Evolutionary conservation across 306 rosid species (phyloP), one percentile per base, ranked within the genome.

Genomic region (Carpinus fangiana): DNA sequence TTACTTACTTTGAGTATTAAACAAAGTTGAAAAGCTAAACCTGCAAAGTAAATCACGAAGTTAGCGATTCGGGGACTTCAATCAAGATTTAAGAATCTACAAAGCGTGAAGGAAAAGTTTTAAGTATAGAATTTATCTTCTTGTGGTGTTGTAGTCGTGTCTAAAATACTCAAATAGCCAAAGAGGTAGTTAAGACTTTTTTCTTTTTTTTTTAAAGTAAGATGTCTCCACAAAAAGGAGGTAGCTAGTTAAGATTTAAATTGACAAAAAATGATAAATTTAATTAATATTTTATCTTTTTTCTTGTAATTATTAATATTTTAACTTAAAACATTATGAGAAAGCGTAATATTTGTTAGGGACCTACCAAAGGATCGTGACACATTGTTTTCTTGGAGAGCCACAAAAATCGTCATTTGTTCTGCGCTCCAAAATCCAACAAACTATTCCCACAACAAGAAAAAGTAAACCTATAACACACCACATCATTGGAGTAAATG

Each of bases 361-460:
- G 68, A 56, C 91, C 78, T 77, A 92, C 98, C 98, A 95, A 34
- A 91, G 81, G 53, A 84, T 52, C 9, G 98, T 95, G 69, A 87
- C 78, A 13, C 87, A 5, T 85, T 95, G 98, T 85, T 64, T 87
- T 77, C 72, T 92, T 8, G 98, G 98, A 84, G 96, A 96, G 60
- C 98, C 98, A 8, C 97, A 88, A 57, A 92, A 95, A 0, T 92
- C 97, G 78, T 91, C 97, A 65, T 96, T 96, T 76, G 75, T 84
- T 78, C 98, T 87, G 75, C 93, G 99, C 89, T 96, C 99, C 87
- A 96, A 84, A 78, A 93, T 82, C 99, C 99, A 96, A 80, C 93
- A 86, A 79, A 86, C 97, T 51, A 88, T 87, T 83, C 99, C 98
- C 6, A 91, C 79, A 45, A 88, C 52, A 41, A 96, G 81, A 84